Base-by-base conservation (phyloP, 192 early-diverging fungal genomes). In the Geosiphon pyriformis region DNA sequence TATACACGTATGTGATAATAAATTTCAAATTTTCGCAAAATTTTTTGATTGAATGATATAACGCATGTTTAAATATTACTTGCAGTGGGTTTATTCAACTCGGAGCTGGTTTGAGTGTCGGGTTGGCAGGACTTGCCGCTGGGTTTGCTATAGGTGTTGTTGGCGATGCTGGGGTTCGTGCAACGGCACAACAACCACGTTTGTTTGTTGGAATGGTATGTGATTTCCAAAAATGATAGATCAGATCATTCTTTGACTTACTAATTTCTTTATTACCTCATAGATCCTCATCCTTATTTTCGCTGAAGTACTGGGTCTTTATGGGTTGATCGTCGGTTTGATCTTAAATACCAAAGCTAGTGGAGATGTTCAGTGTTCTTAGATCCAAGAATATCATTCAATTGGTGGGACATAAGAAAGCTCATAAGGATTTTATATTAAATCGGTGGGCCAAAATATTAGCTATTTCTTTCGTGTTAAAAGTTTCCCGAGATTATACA, bases 101-200 rank as follows among this genome's bases (percentile, higher is more conserved):
- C 48, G 88, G 86, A 12, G 84, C 91, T 7, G 91, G 91, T 55
- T 69, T 93, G 32, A 85, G 89, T 57, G 91, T 91, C 42, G 92
- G 92, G 61, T 74, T 94, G 31, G 81, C 86, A 26, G 91, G 90
- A 26, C 79, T 95, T 76, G 93, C 93, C 42, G 92, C 92, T 42
- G 93, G 93, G 25, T 94, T 92, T 76, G 90, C 93, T 31, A 92
- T 95, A 70, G 93, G 93, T 58, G 88, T 92, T 70, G 92, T 90
- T 25, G 93, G 93, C 61, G 93, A 95, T 70, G 84, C 89, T 20
- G 90, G 93, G 65, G 91, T 94, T 20, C 85, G 93, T 58, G 89
- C 85, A 20, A 86, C 84, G 67, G 87, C 84, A 61, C 89, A 91
- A 75, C 88, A 92, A 79, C 86, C 85, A 33, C 78, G 87, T 54